phyloP scores from a whole-genome alignment of 495 filamentous ascomycete species.

The Aspergillus haitiensis region DNA sequence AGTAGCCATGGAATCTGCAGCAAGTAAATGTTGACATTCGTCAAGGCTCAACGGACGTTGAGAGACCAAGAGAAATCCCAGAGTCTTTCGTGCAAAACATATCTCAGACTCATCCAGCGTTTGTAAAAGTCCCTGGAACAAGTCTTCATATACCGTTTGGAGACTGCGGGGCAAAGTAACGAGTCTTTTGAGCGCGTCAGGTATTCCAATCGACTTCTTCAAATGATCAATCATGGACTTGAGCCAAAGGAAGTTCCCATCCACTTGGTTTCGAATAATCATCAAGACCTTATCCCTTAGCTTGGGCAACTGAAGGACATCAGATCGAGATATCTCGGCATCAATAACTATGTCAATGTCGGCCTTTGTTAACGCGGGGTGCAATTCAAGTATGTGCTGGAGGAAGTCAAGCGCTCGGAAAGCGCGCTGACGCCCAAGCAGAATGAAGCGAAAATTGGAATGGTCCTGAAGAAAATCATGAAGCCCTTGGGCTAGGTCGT shows the following conservation, averaged over 20 bases:
- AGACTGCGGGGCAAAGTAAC: not conserved
- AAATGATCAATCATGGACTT: not conserved
- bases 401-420: not conserved
- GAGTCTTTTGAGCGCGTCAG: not conserved
- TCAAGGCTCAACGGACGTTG: not conserved
- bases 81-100: not conserved
- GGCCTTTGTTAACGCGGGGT: not conserved
- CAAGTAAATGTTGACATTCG: not conserved
- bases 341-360: not conserved
- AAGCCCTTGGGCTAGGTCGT: not conserved
- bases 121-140: not conserved
- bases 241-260: not conserved
- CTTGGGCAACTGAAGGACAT: not conserved
- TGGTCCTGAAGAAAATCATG: not conserved
- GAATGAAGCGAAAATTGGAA: not conserved
- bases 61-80: not conserved
- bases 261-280: not conserved
- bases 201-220: not conserved
- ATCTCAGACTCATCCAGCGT: not conserved
- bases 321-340: not conserved
- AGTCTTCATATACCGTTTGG: not conserved
- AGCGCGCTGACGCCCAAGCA: not conserved
- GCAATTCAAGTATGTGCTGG: not conserved
- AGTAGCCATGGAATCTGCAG: constrained; percentile 1
- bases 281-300: not conserved